phyloP scores from a whole-genome alignment of 2,329 filamentous ascomycete genomes.

The Penicillium fuscoglaucum region DNA sequence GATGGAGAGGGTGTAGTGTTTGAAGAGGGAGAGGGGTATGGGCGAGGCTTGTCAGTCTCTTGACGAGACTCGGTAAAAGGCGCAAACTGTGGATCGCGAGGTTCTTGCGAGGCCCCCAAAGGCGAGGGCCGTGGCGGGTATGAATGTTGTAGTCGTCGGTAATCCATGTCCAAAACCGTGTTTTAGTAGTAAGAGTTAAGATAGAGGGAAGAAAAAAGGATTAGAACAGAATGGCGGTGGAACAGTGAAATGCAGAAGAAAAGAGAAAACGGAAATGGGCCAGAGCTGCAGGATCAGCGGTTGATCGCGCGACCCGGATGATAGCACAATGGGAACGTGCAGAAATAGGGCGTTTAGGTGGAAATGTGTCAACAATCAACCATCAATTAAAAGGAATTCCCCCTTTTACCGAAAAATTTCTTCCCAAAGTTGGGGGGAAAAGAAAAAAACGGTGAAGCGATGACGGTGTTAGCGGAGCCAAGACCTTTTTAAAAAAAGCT shows the following conservation, averaged over 20 bases:
- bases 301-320: conserved; percentile 24
- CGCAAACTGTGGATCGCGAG: conserved; percentile 29
- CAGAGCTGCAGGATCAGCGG: conserved; percentile 22
- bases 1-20: conserved; percentile 4
- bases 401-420: conserved; percentile 1
- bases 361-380: not conserved
- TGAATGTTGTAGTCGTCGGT: conserved; percentile 29
- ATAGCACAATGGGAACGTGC: conserved; percentile 18
- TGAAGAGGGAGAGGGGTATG: conserved; percentile 14
- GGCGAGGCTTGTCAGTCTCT: conserved; percentile 22
- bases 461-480: conserved; percentile 21
- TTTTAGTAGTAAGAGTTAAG: conserved; percentile 5
- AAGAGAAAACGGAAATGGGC: conserved; percentile 3
- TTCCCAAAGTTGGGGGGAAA: conserved; percentile 9
- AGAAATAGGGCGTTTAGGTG: conserved; percentile 10
- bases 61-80: conserved; percentile 25
- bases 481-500: conserved; percentile 11
- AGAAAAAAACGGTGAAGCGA: conserved; percentile 29
- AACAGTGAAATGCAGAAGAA: conserved; percentile 5
- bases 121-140: conserved; percentile 37
- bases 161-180: conserved; percentile 24
- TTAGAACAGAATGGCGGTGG: conserved; percentile 18
- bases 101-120: conserved; percentile 33
- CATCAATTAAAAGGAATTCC: not conserved
- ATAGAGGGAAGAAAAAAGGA: not conserved